Evolutionary conservation across 352 stramenopile species (phyloP), one percentile per base, ranked within the genome.

Genomic region (Bremia lactucae): DNA sequence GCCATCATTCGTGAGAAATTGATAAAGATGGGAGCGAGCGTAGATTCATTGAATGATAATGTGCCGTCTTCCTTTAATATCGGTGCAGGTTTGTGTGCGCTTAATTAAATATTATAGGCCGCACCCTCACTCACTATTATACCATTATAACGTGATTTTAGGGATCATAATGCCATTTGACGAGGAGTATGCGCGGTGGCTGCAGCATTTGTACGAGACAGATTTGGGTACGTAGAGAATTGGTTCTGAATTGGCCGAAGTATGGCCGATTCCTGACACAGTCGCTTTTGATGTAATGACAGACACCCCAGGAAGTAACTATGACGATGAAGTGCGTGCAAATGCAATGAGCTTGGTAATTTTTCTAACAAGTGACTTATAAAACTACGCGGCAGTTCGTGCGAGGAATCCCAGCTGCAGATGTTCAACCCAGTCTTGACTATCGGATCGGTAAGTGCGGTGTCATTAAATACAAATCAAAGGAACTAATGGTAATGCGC

Each of bases 121-220:
- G 5, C 39, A 7, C 19, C 26, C 31, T 49, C 13, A 58, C 18
- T 46, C 23, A 18, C 6, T n/a, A 23, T 37, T 1, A 7, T 18
- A 36, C 18, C 1, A 29, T n/a, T n/a, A n/a, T n/a, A n/a, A n/a
- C n/a, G n/a, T n/a, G n/a, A n/a, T n/a, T n/a, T n/a, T 21, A 61
- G 52, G 37, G 18, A 11, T 51, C 8, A 80, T n/a, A n/a, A n/a
- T 87, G 72, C 64, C 73, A 5, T 93, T 93, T 38, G 81, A 93
- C 31, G 81, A 87, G 49, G 73, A 91, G 47, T 93, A 93, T 55
- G 81, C 75, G 18, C 72, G 80, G 8, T 93, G 81, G 81, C 58
- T 93, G 15, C 81, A 93, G 59, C 68, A 87, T 44, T 56, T 88
- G 21, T 93, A 89, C 49, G 80, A 93, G 52, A 85, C 70, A 3